Percentiles rank a stretch among this genome's conserved stretches.
Conservation (phyloP, 805 yeast genomes). For the Sungouiella thailandica region DNA sequence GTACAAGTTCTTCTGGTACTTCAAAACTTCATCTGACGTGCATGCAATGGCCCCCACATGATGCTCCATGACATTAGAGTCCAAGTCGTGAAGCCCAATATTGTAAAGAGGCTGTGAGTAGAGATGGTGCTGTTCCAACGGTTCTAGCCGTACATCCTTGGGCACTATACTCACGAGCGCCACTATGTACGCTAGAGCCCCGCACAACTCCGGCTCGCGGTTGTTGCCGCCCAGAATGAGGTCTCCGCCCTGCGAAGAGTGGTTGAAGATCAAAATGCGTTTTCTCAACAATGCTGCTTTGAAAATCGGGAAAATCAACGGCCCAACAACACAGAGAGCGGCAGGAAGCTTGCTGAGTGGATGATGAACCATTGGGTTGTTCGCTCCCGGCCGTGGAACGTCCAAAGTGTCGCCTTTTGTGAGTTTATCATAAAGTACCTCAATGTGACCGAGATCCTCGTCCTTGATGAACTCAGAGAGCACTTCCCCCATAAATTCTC, state of each 20-base stretch:
- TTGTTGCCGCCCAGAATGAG: constrained; percentile 6
- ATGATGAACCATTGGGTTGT: constrained; percentile 30
- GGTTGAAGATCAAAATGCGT: constrained; percentile 37
- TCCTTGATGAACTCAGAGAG: constrained; percentile 19
- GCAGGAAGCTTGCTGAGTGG: constrained; percentile 38
- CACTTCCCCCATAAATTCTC: constrained; percentile 26
- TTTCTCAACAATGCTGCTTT: constrained; percentile 57
- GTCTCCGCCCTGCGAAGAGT: constrained; percentile 7
- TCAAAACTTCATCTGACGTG: constrained; percentile 62
- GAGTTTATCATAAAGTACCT: constrained; percentile 13
- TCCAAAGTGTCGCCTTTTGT: constrained; percentile 1
- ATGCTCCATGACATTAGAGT: constrained; percentile 15
- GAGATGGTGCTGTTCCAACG: constrained; percentile 5
- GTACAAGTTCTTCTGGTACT: constrained; percentile 47
- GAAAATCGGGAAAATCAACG: constrained; percentile 60
- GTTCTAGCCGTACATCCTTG: constrained; percentile 37
- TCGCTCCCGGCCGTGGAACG: constrained; percentile 1
- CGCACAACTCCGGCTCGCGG: constrained; percentile 13
- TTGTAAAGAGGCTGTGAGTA: constrained; percentile 53
- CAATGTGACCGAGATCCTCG: constrained; percentile 16
- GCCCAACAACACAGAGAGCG: constrained; percentile 53
- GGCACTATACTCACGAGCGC: constrained; percentile 64
- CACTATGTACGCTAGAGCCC: constrained; percentile 53
- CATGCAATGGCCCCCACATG: constrained; percentile 49
- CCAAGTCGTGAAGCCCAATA: constrained; percentile 55